A percentile compares a stretch with the other conserved stretches of the same genome.
Evolutionary conservation across 257 asterid species (phyloP).

Genomic region (Penstemon eatonii): DNA sequence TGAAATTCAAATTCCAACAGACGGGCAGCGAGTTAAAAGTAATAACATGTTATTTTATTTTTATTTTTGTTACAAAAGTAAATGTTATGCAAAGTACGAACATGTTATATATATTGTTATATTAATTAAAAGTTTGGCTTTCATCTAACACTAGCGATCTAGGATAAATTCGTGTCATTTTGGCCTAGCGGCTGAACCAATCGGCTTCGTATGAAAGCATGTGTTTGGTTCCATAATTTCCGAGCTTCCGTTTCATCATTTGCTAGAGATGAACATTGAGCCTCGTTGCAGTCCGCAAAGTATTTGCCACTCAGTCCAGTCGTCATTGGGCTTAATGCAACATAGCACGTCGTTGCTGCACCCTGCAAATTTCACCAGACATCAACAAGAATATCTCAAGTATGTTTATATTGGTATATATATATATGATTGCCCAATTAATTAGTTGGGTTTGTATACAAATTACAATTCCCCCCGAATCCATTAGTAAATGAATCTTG

Average conservation of each 20-base stretch:
- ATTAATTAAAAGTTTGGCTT: too few relatives aligned
- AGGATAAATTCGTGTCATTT: background rate
- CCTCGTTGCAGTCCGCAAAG: conserved; percentile 86
- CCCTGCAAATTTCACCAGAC: conserved; percentile 47
- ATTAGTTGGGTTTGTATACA: too few relatives aligned
- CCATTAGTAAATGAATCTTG: background rate
- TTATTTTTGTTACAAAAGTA: too few relatives aligned
- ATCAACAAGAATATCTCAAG: background rate
- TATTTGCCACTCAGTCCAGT: conserved; percentile 67
- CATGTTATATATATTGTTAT: too few relatives aligned
- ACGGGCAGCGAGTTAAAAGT: too few relatives aligned
- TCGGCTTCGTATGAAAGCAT: conserved; percentile 53
- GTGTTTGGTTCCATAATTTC: conserved; percentile 69
- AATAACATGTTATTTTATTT: too few relatives aligned
- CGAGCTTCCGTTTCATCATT: conserved; percentile 52
- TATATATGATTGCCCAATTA: too few relatives aligned
- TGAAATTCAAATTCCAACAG: too few relatives aligned
- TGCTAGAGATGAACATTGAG: conserved; percentile 64
- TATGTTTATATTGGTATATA: too few relatives aligned
- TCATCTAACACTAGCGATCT: too few relatives aligned
- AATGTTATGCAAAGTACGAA: too few relatives aligned
- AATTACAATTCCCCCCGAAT: too few relatives aligned
- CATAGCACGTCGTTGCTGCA: conserved; percentile 85
- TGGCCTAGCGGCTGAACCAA: conserved; percentile 37
- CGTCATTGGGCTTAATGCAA: conserved; percentile 63